phyloP scores from a whole-genome alignment of 1,139 yeast species.

The Candida sanyaensis region DNA sequence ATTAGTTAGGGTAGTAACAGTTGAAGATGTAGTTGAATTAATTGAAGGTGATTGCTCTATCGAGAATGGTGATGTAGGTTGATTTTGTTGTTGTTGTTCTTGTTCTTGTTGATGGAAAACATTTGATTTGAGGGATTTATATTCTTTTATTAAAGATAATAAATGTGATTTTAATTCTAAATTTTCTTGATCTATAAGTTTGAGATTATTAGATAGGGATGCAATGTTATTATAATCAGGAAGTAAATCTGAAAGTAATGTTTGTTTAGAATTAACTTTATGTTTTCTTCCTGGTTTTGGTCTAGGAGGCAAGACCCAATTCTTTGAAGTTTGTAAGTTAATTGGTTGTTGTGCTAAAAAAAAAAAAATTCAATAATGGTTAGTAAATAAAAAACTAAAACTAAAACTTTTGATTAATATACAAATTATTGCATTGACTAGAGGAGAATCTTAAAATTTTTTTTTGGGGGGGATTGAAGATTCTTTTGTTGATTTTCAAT shows the following conservation, averaged over 20 bases:
- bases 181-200: constrained; percentile 37
- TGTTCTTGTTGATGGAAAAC: constrained; percentile 24
- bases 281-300: constrained; percentile 89
- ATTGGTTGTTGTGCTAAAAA: constrained; percentile 3
- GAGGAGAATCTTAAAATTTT: no score
- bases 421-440: background rate
- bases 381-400: no score
- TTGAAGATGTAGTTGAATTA: background rate
- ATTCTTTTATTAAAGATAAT: constrained; percentile 43
- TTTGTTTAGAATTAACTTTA: constrained; percentile 1
- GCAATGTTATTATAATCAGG: constrained; percentile 7
- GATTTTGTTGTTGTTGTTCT: constrained; percentile 8
- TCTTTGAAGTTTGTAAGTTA: constrained; percentile 58
- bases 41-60: background rate
- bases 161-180: constrained; percentile 36
- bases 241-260: constrained; percentile 6
- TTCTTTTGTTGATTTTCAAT: no score
- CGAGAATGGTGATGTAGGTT: background rate
- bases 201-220: constrained; percentile 21
- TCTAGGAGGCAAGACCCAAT: constrained; percentile 89
- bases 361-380: background rate
- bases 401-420: no score
- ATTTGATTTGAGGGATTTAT: constrained; percentile 37
- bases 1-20: background rate
- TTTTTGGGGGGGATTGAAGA: no score